Evolutionary conservation across 2,329 filamentous ascomycete species (phyloP).

Genomic region (Setomelanomma holmii): DNA sequence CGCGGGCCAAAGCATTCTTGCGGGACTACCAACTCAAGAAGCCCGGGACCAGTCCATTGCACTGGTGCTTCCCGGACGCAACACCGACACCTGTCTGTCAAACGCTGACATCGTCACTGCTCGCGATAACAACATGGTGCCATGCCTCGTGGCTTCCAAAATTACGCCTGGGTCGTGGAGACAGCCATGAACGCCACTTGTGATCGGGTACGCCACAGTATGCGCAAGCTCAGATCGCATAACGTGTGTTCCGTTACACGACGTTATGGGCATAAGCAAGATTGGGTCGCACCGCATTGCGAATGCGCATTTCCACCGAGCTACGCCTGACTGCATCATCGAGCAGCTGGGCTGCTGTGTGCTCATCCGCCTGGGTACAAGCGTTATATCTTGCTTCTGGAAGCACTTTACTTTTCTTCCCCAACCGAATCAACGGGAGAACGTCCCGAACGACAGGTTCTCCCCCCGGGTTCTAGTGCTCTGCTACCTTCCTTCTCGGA

Average conservation of each 20-base stretch:
- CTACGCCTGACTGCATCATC: slow-evolving; percentile 14
- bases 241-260: slow-evolving; percentile 14
- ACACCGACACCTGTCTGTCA: not conserved
- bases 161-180: slow-evolving; percentile 17
- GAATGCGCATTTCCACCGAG: slow-evolving; percentile 5
- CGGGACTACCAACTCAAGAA: not conserved
- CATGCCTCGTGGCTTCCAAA: slow-evolving; percentile 15
- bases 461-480: not conserved
- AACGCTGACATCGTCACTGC: not conserved
- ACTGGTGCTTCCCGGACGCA: not conserved
- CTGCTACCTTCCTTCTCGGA: not conserved
- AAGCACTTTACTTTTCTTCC: slow-evolving; percentile 14
- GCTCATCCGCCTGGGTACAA: not conserved
- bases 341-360: slow-evolving; percentile 14
- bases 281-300: slow-evolving; percentile 14
- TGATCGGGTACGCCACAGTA: slow-evolving; percentile 15
- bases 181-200: slow-evolving; percentile 9
- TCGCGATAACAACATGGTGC: slow-evolving; percentile 9
- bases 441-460: not conserved
- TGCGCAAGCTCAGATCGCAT: slow-evolving; percentile 17
- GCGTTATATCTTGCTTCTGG: slow-evolving; percentile 12
- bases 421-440: not conserved
- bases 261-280: slow-evolving; percentile 15
- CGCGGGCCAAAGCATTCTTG: not conserved
- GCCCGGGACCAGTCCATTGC: not conserved